Base-by-base conservation (phyloP, 805 yeast genomes). In the Jamesozyma gamospora region DNA sequence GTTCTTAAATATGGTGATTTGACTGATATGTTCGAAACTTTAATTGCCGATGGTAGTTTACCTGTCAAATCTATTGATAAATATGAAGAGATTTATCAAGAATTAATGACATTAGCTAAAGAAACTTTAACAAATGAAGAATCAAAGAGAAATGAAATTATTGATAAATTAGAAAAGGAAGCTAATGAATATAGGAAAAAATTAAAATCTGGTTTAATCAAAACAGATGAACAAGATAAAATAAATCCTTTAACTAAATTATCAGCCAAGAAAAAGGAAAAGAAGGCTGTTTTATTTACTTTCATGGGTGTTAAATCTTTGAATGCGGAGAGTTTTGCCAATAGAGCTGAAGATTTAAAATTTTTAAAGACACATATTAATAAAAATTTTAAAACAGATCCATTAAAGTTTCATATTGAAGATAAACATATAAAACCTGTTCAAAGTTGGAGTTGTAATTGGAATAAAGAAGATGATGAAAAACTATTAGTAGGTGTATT, bases 271-370 rank as follows among this genome's bases (percentile, higher is more conserved):
- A 76, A 80, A 60, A 82, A 79, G 55, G 96, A 88, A 53, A 82
- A 85, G 62, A 85, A 82, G 61, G 96, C 96, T 0, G 80, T 87
- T 14, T 63, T 90, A 35, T 88, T 92, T 60, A 94, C 86, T 48
- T 87, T 80, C 60, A 79, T 79, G 44, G 90, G 87, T 32, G 95
- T 88, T 34, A 83, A 84, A 60, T 81, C 81, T 47, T 65, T 92
- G 51, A 92, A 92, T 63, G 97, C 98, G 0, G 98, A 92, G 59
- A 67, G 85, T 36, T 72, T 92, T 14, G 49, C 87, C 12, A 75
- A 78, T 44, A 76, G 98, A 49, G 95, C 96, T 0, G 73, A 70
- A n/a, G 96, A 92, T 53, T 70, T 92, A 79, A 72, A 72, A 36
- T 58, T 80, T 13, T 63, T 92, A 40, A 74, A 74, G 35, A 68